Percentiles rank a stretch among this genome's conserved stretches.
Evolutionary conservation across 768 basidiomycete species (phyloP).

Genomic region (Leucosporidium yakuticum): DNA sequence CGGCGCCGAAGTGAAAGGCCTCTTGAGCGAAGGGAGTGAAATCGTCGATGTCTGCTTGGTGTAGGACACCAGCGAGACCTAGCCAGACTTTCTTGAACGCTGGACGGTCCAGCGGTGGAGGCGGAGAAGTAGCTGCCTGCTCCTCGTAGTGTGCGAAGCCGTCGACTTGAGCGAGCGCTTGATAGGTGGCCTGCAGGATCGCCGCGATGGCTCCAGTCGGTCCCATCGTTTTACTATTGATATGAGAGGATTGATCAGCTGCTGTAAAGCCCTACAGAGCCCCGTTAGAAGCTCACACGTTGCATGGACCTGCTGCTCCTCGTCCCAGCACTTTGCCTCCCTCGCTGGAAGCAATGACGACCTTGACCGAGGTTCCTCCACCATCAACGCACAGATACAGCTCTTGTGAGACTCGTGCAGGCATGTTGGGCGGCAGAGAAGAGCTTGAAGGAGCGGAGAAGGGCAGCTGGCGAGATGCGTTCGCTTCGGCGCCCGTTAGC

Average conservation of each 20-base stretch:
- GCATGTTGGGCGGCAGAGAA: neutral
- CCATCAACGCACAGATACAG: constrained; percentile 42
- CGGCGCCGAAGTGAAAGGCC: constrained; percentile 25
- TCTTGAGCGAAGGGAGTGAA: constrained; percentile 30
- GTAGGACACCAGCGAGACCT: constrained; percentile 39
- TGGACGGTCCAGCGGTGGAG: constrained; percentile 14
- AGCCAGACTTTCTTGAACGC: constrained; percentile 41
- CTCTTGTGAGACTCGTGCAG: neutral
- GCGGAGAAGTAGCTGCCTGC: neutral
- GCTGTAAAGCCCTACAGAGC: neutral
- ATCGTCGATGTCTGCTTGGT: constrained; percentile 25
- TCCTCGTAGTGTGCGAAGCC: neutral
- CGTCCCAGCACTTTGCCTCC: constrained; percentile 32
- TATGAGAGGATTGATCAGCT: neutral
- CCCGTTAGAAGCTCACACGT: constrained; percentile 35
- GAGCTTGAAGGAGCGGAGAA: neutral
- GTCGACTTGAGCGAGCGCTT: constrained; percentile 34
- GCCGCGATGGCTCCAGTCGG: constrained; percentile 28
- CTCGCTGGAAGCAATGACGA: constrained; percentile 27
- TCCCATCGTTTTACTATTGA: constrained; percentile 39
- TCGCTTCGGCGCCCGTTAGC: too few relatives aligned
- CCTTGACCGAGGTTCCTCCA: constrained; percentile 40
- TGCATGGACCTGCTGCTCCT: constrained; percentile 40
- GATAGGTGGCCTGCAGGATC: constrained; percentile 37
- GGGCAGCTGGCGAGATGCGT: neutral